Evolutionary conservation across 2,329 filamentous ascomycete genomes (phyloP), one percentile per base, ranked within the genome.

Genomic region (Trichoderma atrobrunneum): DNA sequence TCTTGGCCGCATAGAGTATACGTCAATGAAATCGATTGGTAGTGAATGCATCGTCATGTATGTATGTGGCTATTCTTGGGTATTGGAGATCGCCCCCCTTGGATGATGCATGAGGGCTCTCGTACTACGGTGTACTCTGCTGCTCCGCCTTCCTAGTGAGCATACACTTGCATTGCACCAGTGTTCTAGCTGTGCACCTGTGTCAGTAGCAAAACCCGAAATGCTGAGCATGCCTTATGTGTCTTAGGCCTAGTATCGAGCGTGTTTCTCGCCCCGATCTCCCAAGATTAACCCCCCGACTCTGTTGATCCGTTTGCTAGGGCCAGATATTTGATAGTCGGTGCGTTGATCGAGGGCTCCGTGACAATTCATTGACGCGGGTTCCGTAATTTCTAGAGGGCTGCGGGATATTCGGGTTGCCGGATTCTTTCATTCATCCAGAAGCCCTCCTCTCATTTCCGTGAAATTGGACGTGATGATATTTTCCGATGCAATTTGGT

Each of bases 1-100:
- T 24, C 67, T 56, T 70, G 43, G 57, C 67, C 59, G 24, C 67
- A 28, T 36, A n/a, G 26, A 56, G 24, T 60, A 24, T 54, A 70
- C 67, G 67, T 70, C 67, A 70, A 48, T 60, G 67, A 63, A 34
- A 62, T 34, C 43, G 18, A 28, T 43, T 51, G 59, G 59, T 30
- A 59, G 26, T 32, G 57, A 65, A 32, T 34, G 5, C 43, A 63
- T 63, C 57, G 43, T 18, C 43, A 21, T 48, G 36, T 21, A 48
- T 61, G 36, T 36, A 51, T 28, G 28, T 34, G 63, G 54, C 63
- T 66, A 56, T 66, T 66, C 63, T 66, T 56, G 48, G 63, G 18
- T 64, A 14, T 56, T 36, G 21, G 21, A 28, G 48, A 59, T 39
- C 54, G 32, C 34, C 51, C 24, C 16, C 24, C 16, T 63, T 48